A percentile compares a stretch with the other conserved stretches of the same genome.
Evolutionary conservation across 139 green algal species (phyloP).

Genomic region (Chlorella sorokiniana): DNA sequence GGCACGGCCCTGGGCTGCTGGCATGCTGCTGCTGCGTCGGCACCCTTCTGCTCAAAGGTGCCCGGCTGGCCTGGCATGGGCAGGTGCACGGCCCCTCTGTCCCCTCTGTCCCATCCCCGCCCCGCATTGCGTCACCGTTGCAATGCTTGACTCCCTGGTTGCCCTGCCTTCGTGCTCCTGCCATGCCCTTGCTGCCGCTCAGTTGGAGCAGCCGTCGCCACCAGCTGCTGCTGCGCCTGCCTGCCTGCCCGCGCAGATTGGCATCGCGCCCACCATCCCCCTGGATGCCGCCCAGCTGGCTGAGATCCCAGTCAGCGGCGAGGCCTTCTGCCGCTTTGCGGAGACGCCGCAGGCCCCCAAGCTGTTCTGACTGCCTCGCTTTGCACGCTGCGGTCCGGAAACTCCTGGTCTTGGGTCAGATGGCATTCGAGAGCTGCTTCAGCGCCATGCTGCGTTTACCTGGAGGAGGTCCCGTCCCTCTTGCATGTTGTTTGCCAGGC

Average conservation of each 20-base stretch:
- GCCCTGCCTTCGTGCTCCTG: no score
- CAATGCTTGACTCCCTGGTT: no score
- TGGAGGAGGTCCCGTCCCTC: no score
- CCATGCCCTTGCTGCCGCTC: no score
- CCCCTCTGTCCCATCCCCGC: not conserved
- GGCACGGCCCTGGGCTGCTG: no score
- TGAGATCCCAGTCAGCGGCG: slow-evolving; percentile 12
- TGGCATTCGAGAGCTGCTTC: no score
- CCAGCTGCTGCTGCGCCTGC: not conserved
- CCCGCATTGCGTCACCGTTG: no score
- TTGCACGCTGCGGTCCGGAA: not conserved
- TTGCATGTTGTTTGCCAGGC: no score
- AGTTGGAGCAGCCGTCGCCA: no score
- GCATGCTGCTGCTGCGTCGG: no score
- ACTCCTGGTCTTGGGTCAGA: not conserved
- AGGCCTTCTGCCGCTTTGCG: slow-evolving; percentile 38
- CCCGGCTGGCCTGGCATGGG: not conserved
- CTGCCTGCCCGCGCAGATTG: slow-evolving; percentile 25
- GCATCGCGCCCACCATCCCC: slow-evolving; percentile 58
- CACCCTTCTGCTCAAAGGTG: no score
- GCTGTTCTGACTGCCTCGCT: slow-evolving; percentile 2
- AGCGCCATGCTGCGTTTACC: no score
- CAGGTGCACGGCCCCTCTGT: not conserved
- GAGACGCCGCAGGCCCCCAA: slow-evolving; percentile 17
- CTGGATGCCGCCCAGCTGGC: slow-evolving; percentile 32